These are phyloP conservation scores for Nepenthes alata DNA, from an alignment of 179 eudicot genomes.

Conservation along the genomic window DNA sequence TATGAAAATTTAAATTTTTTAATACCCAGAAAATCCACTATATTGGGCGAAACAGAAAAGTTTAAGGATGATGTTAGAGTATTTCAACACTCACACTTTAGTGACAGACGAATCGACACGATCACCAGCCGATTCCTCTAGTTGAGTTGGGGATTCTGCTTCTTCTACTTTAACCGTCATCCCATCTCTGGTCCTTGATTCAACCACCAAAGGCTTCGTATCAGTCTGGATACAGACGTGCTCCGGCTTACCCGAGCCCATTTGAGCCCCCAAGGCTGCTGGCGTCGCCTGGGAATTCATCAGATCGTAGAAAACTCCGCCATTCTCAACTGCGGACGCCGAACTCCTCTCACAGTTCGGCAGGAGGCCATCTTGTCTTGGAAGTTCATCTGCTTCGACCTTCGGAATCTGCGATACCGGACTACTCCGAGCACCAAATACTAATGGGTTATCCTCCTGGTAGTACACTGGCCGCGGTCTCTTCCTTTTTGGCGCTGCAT, in stretches of 20 bases:
- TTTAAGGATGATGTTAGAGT: background rate
- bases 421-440: slow-evolving; percentile 21
- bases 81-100: slow-evolving; percentile 42
- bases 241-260: slow-evolving; percentile 2
- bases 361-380: slow-evolving; percentile 28
- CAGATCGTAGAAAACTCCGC: slow-evolving; percentile 16
- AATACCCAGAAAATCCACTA: no score
- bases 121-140: slow-evolving; percentile 41
- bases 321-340: slow-evolving; percentile 19
- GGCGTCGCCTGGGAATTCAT: slow-evolving; percentile 12
- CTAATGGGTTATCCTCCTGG: slow-evolving; percentile 28
- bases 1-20: slow-evolving; percentile 6
- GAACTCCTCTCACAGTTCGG: slow-evolving; percentile 28
- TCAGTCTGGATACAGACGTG: slow-evolving; percentile 6
- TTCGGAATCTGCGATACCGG: slow-evolving; percentile 32
- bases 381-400: slow-evolving; percentile 33
- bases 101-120: slow-evolving; percentile 31
- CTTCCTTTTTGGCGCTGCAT: slow-evolving; percentile 79
- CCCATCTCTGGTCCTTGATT: slow-evolving; percentile 25
- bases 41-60: background rate
- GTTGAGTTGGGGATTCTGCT: slow-evolving; percentile 20
- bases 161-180: slow-evolving; percentile 42
- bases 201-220: slow-evolving; percentile 17
- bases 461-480: slow-evolving; percentile 45
- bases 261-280: slow-evolving; percentile 2